Percentiles rank a stretch among this genome's conserved stretches.
phyloP scores from a whole-genome alignment of 768 basidiomycete genomes.

The Clitopilus hobsonii region DNA sequence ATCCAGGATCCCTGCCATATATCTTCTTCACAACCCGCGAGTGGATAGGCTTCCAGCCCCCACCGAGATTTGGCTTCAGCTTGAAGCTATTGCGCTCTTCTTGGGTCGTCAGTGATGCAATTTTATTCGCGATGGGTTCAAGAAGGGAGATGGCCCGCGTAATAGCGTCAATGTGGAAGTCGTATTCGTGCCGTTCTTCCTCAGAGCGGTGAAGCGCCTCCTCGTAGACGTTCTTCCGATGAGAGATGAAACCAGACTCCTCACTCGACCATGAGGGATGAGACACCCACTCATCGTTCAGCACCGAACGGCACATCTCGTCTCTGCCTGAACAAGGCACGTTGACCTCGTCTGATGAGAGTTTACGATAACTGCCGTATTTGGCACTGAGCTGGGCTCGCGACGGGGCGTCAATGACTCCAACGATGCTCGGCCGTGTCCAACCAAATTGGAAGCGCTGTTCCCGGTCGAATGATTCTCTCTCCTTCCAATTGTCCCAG shows the following conservation, averaged over 20 bases:
- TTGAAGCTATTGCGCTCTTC: slow-evolving; percentile 83
- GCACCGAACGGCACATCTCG: slow-evolving; percentile 91
- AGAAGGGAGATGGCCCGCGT: slow-evolving; percentile 85
- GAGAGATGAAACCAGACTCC: slow-evolving; percentile 84
- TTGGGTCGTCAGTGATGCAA: slow-evolving; percentile 58
- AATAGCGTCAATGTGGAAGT: slow-evolving; percentile 97
- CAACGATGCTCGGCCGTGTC: slow-evolving; percentile 45
- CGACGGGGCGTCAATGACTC: slow-evolving; percentile 39
- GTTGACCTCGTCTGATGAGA: slow-evolving; percentile 84
- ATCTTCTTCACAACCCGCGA: slow-evolving; percentile 96
- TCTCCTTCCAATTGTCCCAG: slow-evolving; percentile 74
- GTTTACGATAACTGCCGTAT: slow-evolving; percentile 86
- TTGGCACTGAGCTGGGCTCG: slow-evolving; percentile 65
- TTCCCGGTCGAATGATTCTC: slow-evolving; percentile 46
- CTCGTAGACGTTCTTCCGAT: slow-evolving; percentile 94
- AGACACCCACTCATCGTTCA: slow-evolving; percentile 98
- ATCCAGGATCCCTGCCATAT: slow-evolving; percentile 81
- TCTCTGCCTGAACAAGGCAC: slow-evolving; percentile 93
- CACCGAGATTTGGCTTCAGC: slow-evolving; percentile 84
- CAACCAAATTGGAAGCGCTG: slow-evolving; percentile 43
- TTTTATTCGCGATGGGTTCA: slow-evolving; percentile 88
- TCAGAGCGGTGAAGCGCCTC: slow-evolving; percentile 95
- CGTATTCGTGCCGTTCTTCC: slow-evolving; percentile 98
- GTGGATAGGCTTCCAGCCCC: slow-evolving; percentile 85
- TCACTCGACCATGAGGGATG: slow-evolving; percentile 95